Conservation (phyloP, 441 rosid genomes). For the Pelargonium fulgidum region DNA sequence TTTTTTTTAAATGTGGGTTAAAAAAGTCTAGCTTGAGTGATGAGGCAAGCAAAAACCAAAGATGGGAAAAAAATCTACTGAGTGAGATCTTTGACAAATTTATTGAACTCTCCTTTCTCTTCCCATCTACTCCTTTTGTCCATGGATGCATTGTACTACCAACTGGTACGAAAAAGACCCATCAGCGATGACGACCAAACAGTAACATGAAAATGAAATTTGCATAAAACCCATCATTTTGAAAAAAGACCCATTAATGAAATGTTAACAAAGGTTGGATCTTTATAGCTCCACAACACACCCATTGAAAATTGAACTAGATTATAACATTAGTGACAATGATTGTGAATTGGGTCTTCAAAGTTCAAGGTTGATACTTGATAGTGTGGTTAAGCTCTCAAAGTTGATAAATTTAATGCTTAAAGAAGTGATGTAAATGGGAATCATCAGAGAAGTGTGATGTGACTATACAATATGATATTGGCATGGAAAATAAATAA, state of each 20-base stretch:
- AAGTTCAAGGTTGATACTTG: not conserved
- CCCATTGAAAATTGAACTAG: not conserved
- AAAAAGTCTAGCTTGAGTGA: constrained; percentile 9
- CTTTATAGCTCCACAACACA: not conserved
- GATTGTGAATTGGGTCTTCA: constrained; percentile 7
- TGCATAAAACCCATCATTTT: no score
- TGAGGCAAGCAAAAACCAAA: constrained; percentile 39
- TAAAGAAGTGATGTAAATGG: not conserved
- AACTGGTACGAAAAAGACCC: no score
- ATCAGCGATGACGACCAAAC: no score
- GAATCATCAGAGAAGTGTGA: constrained; percentile 1
- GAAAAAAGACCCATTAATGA: not conserved
- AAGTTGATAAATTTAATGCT: not conserved
- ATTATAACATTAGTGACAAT: not conserved
- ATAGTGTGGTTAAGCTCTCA: not conserved
- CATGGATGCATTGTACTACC: not conserved
- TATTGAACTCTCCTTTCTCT: constrained; percentile 16
- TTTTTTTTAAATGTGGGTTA: not conserved
- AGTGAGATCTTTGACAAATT: constrained; percentile 37
- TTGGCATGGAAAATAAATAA: no score
- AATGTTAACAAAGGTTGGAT: not conserved
- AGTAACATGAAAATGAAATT: no score
- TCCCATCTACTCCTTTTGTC: constrained; percentile 7
- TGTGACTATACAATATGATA: not conserved
- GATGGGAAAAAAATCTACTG: constrained; percentile 25